Conservation (phyloP, 2,329 filamentous ascomycete genomes). For the Aspergillus eucalypticola region DNA sequence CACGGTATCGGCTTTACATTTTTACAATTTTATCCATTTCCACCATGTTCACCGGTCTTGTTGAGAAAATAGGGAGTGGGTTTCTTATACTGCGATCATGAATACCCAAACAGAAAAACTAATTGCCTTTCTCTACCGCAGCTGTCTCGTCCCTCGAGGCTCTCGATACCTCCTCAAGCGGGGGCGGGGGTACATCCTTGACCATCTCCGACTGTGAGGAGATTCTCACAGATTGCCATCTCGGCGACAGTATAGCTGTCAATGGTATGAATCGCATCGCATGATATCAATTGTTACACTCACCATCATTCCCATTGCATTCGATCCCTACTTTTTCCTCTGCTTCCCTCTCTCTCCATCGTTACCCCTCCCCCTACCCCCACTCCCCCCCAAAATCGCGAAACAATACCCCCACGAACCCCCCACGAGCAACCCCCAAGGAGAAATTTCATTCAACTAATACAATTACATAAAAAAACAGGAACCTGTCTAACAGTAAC, state of each 20-base stretch:
- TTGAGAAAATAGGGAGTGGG: conserved; percentile 89
- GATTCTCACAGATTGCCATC: conserved; percentile 79
- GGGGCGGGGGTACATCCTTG: conserved; percentile 80
- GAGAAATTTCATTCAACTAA: background rate
- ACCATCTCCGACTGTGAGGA: conserved; percentile 74
- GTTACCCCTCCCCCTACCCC: background rate
- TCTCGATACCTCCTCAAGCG: conserved; percentile 70
- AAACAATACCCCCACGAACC: background rate
- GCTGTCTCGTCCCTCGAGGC: conserved; percentile 79
- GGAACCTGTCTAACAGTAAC: conserved; percentile 89
- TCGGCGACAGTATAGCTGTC: conserved; percentile 91
- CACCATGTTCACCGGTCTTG: conserved; percentile 90
- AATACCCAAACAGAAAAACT: background rate
- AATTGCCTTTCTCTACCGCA: conserved; percentile 39
- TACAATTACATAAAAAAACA: conserved; percentile 23
- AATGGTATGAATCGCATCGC: conserved; percentile 62
- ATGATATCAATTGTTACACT: too few relatives aligned
- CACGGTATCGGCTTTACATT: background rate
- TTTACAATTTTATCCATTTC: background rate
- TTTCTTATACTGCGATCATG: conserved; percentile 25
- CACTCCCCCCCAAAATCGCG: background rate
- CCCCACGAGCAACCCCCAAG: too few relatives aligned
- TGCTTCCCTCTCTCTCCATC: background rate
- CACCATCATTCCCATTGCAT: too few relatives aligned
- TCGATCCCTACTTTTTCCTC: background rate